Evolutionary conservation across 163 green algal species (phyloP).

Genomic region (Scenedesmus sp.): DNA sequence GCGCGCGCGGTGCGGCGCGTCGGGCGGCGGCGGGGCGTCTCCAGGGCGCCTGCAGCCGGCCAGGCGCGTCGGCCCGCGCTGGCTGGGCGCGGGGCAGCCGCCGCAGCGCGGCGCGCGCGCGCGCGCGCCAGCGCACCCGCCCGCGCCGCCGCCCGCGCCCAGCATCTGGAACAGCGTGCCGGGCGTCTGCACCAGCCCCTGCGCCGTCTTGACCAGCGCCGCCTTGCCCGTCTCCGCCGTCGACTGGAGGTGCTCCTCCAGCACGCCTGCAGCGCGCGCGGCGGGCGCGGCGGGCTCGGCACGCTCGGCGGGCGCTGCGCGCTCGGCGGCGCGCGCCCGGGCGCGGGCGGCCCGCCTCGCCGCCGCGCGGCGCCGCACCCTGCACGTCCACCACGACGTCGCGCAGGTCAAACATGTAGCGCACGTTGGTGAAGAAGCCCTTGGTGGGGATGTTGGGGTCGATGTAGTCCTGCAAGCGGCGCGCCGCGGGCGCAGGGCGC

Average conservation of each 20-base stretch:
- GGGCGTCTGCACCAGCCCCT: constrained; percentile 33
- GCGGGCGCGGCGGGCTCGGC: neutral
- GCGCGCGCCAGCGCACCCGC: neutral
- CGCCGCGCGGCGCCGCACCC: constrained; percentile 28
- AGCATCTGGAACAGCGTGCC: constrained; percentile 30
- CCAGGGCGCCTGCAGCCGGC: no score
- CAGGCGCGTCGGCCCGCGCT: no score
- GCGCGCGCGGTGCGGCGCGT: no score
- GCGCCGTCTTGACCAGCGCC: constrained; percentile 32
- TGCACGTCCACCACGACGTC: constrained; percentile 81
- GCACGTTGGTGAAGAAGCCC: constrained; percentile 80
- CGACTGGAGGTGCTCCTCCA: constrained; percentile 43
- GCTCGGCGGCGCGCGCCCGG: no score
- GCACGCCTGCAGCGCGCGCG: constrained; percentile 16
- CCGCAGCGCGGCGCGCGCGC: neutral
- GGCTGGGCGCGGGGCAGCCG: no score
- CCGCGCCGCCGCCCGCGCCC: constrained; percentile 5
- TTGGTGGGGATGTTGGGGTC: constrained; percentile 61
- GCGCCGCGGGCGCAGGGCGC: neutral
- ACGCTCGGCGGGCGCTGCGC: no score
- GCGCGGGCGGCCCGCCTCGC: no score
- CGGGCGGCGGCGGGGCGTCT: no score
- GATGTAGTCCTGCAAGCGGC: constrained; percentile 78
- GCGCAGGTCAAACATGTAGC: constrained; percentile 78
- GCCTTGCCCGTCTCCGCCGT: constrained; percentile 30